Conservation (phyloP, 2,329 filamentous ascomycete species). For the Phyllosticta citribraziliensis region DNA sequence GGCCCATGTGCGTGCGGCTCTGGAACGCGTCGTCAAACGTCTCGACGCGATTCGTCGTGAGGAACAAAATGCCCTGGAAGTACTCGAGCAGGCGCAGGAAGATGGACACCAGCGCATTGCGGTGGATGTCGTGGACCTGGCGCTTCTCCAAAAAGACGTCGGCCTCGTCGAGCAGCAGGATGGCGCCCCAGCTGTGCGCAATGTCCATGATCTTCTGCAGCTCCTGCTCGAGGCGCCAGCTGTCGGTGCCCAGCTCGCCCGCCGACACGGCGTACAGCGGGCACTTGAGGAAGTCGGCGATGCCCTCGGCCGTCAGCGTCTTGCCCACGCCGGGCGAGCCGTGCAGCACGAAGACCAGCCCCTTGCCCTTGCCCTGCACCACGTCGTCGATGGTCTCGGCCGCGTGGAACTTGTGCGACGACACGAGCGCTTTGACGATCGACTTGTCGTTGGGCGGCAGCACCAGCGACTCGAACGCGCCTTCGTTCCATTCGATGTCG, state of each 20-base stretch:
- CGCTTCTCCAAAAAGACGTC: conserved; percentile 59
- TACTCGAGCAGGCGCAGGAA: conserved; percentile 83
- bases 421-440: conserved; percentile 68
- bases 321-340: conserved; percentile 83
- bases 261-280: conserved; percentile 77
- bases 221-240: conserved; percentile 61
- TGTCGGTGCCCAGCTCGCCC: conserved; percentile 72
- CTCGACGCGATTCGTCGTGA: conserved; percentile 80
- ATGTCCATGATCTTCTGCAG: conserved; percentile 79
- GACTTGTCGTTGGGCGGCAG: conserved; percentile 54
- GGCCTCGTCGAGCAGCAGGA: conserved; percentile 73
- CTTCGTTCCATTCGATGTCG: conserved; percentile 76
- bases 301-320: conserved; percentile 77
- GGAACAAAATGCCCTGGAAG: conserved; percentile 81
- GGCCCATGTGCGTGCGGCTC: conserved; percentile 73
- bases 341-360: conserved; percentile 72
- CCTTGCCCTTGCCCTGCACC: conserved; percentile 70
- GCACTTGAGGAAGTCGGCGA: conserved; percentile 71
- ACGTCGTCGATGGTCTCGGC: conserved; percentile 69
- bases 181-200: conserved; percentile 76
- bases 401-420: conserved; percentile 73
- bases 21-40: conserved; percentile 90
- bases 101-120: conserved; percentile 77
- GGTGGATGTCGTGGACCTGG: conserved; percentile 71
- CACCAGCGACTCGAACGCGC: conserved; percentile 74